Conservation (phyloP, 2,329 filamentous ascomycete genomes). For the Sclerotinia nivalis region DNA sequence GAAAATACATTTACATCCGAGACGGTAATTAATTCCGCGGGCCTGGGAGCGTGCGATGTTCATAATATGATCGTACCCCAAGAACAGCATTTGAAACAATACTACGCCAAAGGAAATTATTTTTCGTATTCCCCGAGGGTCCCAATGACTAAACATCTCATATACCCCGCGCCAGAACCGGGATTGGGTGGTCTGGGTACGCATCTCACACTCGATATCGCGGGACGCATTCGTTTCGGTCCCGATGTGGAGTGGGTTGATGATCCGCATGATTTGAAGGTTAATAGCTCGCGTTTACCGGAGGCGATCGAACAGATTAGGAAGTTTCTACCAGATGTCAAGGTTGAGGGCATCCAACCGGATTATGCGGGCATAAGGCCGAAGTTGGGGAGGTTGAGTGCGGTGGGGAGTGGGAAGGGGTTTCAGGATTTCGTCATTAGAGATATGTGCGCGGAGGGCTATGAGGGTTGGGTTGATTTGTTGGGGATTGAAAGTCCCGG, state of each 20-base stretch:
- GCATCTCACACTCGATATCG: slow-evolving; percentile 88
- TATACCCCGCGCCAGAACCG: slow-evolving; percentile 85
- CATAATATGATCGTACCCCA: slow-evolving; percentile 78
- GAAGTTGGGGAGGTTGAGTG: slow-evolving; percentile 66
- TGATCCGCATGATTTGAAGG: slow-evolving; percentile 65
- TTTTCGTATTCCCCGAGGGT: slow-evolving; percentile 73
- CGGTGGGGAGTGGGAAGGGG: slow-evolving; percentile 62
- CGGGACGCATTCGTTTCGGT: slow-evolving; percentile 82
- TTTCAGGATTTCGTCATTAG: slow-evolving; percentile 85
- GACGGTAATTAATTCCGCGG: slow-evolving; percentile 81
- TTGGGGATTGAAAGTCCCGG: slow-evolving; percentile 93
- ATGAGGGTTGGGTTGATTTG: slow-evolving; percentile 81
- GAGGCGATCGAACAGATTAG: slow-evolving; percentile 74
- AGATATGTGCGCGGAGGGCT: slow-evolving; percentile 66
- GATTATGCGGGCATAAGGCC: slow-evolving; percentile 94
- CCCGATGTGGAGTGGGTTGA: slow-evolving; percentile 95
- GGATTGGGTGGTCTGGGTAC: slow-evolving; percentile 86
- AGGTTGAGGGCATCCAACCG: slow-evolving; percentile 63
- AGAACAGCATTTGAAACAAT: slow-evolving; percentile 58
- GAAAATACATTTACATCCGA: slow-evolving; percentile 66
- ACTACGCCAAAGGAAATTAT: slow-evolving; percentile 94
- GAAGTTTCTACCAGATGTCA: slow-evolving; percentile 74
- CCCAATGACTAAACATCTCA: slow-evolving; percentile 69
- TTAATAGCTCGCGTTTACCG: slow-evolving; percentile 62
- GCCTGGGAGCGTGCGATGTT: slow-evolving; percentile 72